Evolutionary conservation across 495 filamentous ascomycete species (phyloP), one percentile per base, ranked within the genome.

Genomic region (Daldinia loculata): DNA sequence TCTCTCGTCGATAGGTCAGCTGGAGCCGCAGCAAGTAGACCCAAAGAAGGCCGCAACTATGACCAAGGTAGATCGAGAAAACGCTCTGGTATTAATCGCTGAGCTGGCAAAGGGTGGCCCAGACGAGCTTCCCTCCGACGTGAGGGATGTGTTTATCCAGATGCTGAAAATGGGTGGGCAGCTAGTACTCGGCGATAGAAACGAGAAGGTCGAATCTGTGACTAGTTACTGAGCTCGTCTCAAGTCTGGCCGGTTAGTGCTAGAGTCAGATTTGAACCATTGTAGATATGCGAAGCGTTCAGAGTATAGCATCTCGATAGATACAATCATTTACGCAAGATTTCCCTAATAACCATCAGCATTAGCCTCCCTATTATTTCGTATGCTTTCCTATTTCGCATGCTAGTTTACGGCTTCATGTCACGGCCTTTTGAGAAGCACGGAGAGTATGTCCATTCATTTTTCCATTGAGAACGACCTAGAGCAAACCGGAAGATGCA

Each of bases 81-180:
- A 93, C 72, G 87, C 81, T 0, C 75, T 90, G 56, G 83, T 93
- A 22, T 80, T 93, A 39, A 74, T 89, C 3, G 84, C 86, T 41
- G 86, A 89, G 68, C 66, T 93, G 32, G 64, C 91, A 63, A 82
- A 81, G 70, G 81, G 82, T 66, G 81, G 84, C 71, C 71, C 81
- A 0, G 76, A 77, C 4, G 68, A 81, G 9, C 68, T 87, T 72
- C 69, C 80, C 19, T 43, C 74, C 6, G 58, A 77, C 53, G 75
- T 76, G 34, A 70, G 71, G 59, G 67, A 66, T 36, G 58, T 80
- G 26, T 78, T 83, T 43, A 73, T 79, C 52, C 77, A 76, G 36
- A 34, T 84, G 56, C 59, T 86, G 48, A 69, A 58, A 64, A 67
- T 70, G 53, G 82, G 81, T 1, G 74, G 74, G 1, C 77, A 78